Evolutionary conservation across 805 yeast genomes (phyloP).

Genomic region (Barnettozyma populi): DNA sequence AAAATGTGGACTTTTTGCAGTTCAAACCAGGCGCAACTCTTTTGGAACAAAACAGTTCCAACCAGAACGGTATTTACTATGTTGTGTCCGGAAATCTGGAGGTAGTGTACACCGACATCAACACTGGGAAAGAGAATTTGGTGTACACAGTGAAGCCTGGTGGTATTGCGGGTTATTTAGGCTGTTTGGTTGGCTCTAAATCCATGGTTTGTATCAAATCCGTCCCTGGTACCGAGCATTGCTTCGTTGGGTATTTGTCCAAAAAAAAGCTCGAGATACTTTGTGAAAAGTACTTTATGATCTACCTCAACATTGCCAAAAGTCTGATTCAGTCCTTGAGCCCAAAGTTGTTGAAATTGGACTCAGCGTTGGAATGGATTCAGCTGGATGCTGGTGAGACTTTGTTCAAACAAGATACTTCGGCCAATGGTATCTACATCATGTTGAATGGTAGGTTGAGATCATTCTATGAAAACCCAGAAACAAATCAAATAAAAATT

Average conservation of each 20-base stretch:
- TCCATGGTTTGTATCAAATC: conserved; percentile 73
- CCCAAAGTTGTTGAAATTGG: conserved; percentile 63
- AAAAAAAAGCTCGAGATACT: conserved; percentile 56
- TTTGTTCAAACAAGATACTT: conserved; percentile 74
- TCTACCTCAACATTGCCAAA: conserved; percentile 74
- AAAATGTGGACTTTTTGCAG: conserved; percentile 50
- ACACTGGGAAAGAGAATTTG: conserved; percentile 30
- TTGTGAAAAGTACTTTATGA: conserved; percentile 68
- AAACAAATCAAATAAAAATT: conserved; percentile 27
- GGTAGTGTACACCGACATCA: conserved; percentile 43
- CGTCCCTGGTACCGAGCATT: conserved; percentile 34
- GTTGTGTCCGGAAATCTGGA: conserved; percentile 76
- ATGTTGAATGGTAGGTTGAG: conserved; percentile 86
- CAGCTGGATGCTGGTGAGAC: conserved; percentile 83
- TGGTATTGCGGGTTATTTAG: conserved; percentile 82
- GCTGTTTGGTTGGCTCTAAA: conserved; percentile 71
- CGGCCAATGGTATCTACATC: conserved; percentile 86
- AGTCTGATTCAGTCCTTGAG: conserved; percentile 64
- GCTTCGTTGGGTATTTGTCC: conserved; percentile 68
- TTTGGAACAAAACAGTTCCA: conserved; percentile 52
- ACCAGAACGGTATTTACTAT: conserved; percentile 71
- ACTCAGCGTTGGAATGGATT: conserved; percentile 93
- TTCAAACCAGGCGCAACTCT: conserved; percentile 49
- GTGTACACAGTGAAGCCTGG: conserved; percentile 65
- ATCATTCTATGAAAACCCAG: conserved; percentile 33